Conservation (phyloP, 208 protist genomes). For the Acanthamoeba healyi region DNA sequence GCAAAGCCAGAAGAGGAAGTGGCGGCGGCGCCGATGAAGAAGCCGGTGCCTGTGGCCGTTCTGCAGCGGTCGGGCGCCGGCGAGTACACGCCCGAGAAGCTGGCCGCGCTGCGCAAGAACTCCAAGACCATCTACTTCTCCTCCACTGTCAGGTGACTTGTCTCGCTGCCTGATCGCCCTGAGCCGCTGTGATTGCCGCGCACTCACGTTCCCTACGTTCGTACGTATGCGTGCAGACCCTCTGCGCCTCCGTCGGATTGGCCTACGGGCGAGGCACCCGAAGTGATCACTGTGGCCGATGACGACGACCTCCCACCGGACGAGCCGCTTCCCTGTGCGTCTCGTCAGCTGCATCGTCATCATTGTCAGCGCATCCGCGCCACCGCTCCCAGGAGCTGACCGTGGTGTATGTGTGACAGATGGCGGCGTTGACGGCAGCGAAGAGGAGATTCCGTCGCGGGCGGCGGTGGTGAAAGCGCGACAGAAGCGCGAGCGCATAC, state of each 20-base stretch:
- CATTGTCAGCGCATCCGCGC: too few species aligned
- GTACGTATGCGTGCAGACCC: background rate
- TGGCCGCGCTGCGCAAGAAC: slow-evolving; percentile 71
- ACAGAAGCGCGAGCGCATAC: background rate
- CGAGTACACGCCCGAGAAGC: slow-evolving; percentile 75
- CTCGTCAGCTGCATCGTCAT: too few species aligned
- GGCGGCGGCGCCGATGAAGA: background rate
- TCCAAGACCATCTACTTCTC: slow-evolving; percentile 74
- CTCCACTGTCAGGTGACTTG: slow-evolving; percentile 5
- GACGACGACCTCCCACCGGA: background rate
- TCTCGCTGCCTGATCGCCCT: too few species aligned
- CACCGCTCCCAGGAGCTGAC: background rate
- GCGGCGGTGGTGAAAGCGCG: slow-evolving; percentile 21
- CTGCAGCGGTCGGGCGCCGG: slow-evolving; percentile 34
- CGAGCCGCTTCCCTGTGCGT: background rate
- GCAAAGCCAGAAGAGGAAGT: background rate
- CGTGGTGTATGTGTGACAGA: too few species aligned
- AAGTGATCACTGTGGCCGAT: background rate
- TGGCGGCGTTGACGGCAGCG: background rate
- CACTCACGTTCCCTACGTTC: too few species aligned
- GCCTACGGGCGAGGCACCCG: background rate
- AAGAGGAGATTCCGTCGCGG: slow-evolving; percentile 12
- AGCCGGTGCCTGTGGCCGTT: slow-evolving; percentile 38
- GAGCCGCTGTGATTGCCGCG: too few species aligned
- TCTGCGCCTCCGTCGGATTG: slow-evolving; percentile 30